A percentile compares a stretch with the other conserved stretches of the same genome.
Conservation (phyloP, 1,284 basidiomycete genomes). For the Ganoderma meredithae region DNA sequence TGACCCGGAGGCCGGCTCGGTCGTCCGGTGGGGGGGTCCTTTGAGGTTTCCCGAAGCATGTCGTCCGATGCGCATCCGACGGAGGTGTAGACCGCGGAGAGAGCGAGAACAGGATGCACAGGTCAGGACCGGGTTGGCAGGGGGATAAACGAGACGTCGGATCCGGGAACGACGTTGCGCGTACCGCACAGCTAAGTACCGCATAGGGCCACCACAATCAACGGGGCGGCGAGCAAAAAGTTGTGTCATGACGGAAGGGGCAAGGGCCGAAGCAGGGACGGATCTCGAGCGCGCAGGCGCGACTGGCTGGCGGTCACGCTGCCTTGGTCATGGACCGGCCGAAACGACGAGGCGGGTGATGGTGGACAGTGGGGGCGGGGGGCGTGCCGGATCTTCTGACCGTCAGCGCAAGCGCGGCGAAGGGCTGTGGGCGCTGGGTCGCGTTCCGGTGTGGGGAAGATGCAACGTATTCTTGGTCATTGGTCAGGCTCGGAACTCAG, state of each 20-base stretch:
- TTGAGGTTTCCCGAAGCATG: neutral
- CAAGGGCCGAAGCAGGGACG: neutral
- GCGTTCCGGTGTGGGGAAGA: slow-evolving; percentile 16
- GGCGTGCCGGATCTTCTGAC: slow-evolving; percentile 30
- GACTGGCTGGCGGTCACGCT: slow-evolving; percentile 28
- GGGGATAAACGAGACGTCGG: neutral
- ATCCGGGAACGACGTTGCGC: neutral
- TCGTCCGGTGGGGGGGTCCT: neutral
- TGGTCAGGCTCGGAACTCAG: slow-evolving; percentile 1
- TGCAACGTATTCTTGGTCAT: slow-evolving; percentile 4
- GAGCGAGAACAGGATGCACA: slow-evolving; percentile 10
- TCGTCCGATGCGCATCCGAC: slow-evolving; percentile 10
- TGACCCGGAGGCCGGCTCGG: neutral
- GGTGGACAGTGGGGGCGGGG: slow-evolving; percentile 11
- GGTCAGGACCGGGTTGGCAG: neutral
- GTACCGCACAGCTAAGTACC: slow-evolving; percentile 1
- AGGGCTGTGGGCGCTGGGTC: slow-evolving; percentile 12
- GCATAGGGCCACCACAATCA: neutral
- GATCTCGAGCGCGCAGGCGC: slow-evolving; percentile 15
- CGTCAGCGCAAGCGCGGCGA: slow-evolving; percentile 2
- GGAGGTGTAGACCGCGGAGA: neutral
- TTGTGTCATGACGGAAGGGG: neutral
- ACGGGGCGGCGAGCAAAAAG: neutral
- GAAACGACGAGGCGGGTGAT: slow-evolving; percentile 18
- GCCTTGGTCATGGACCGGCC: slow-evolving; percentile 27